Evolutionary conservation across 2,329 filamentous ascomycete genomes (phyloP).

Genomic region (Gnomoniopsis sp.): DNA sequence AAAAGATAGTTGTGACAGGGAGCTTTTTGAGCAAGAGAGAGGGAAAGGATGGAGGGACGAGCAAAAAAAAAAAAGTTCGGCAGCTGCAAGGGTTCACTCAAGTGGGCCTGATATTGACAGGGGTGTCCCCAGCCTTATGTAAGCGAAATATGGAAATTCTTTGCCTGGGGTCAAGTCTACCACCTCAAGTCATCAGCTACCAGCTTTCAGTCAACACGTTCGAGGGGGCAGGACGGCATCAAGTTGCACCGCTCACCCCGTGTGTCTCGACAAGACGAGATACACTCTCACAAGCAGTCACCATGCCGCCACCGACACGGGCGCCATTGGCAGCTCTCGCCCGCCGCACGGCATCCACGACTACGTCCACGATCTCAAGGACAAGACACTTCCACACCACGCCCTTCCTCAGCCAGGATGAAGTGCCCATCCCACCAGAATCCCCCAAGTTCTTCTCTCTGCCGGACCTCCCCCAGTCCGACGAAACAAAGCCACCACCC

Average conservation of each 20-base stretch:
- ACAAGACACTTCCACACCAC: constrained; percentile 23
- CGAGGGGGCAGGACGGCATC: constrained; percentile 6
- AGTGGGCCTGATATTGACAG: constrained; percentile 5
- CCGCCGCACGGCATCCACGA: constrained; percentile 7
- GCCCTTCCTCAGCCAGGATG: constrained; percentile 26
- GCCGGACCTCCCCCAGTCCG: constrained; percentile 71
- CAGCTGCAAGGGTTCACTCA: constrained; percentile 12
- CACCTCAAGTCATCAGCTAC: neutral
- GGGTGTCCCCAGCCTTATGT: constrained; percentile 1
- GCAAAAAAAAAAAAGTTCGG: constrained; percentile 11
- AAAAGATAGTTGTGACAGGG: neutral
- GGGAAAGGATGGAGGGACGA: constrained; percentile 3
- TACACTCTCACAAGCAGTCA: neutral
- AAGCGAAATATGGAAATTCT: constrained; percentile 10
- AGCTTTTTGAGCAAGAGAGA: constrained; percentile 11
- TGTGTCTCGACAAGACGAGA: neutral
- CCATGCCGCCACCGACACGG: constrained; percentile 16
- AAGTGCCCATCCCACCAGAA: constrained; percentile 67
- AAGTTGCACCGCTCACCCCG: neutral
- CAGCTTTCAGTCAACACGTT: neutral
- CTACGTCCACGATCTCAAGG: neutral
- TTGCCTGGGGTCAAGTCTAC: constrained; percentile 7
- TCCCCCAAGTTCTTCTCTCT: constrained; percentile 85
- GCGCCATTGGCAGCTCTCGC: constrained; percentile 22
- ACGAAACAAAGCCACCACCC: constrained; percentile 40